phyloP scores from a whole-genome alignment of 768 basidiomycete genomes.

The Clavulina sp. region DNA sequence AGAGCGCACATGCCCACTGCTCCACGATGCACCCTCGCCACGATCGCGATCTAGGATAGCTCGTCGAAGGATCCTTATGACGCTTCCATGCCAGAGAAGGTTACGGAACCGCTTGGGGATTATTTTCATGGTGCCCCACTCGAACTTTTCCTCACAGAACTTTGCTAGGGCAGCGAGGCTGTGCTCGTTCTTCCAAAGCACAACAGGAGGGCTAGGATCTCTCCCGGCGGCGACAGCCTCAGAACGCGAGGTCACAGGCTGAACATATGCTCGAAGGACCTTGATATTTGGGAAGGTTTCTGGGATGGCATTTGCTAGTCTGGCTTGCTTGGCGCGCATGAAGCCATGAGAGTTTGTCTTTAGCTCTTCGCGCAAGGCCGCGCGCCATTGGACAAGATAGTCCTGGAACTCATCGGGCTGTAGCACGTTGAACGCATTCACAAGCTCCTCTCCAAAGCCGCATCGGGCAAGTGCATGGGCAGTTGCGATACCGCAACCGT shows the following conservation, averaged over 20 bases:
- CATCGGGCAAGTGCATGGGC: conserved; percentile 65
- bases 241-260: conserved; percentile 57
- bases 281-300: conserved; percentile 55
- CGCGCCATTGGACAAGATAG: conserved; percentile 49
- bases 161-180: conserved; percentile 54
- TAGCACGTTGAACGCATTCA: conserved; percentile 37
- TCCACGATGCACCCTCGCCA: conserved; percentile 2
- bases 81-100: conserved; percentile 60
- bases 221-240: conserved; percentile 21
- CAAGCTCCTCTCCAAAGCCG: conserved; percentile 58
- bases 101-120: conserved; percentile 75
- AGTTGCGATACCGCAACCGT: conserved; percentile 49
- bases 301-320: conserved; percentile 46
- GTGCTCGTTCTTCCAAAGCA: conserved; percentile 38
- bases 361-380: conserved; percentile 42
- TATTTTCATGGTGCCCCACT: conserved; percentile 75
- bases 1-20: background rate
- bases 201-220: conserved; percentile 12
- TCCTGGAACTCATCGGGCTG: conserved; percentile 26
- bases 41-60: conserved; percentile 35
- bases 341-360: conserved; percentile 47
- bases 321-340: conserved; percentile 43
- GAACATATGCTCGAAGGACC: conserved; percentile 58
- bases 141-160: conserved; percentile 74
- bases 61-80: conserved; percentile 54